phyloP scores from a whole-genome alignment of 306 rosid species.

The Lathyrus aphaca region DNA sequence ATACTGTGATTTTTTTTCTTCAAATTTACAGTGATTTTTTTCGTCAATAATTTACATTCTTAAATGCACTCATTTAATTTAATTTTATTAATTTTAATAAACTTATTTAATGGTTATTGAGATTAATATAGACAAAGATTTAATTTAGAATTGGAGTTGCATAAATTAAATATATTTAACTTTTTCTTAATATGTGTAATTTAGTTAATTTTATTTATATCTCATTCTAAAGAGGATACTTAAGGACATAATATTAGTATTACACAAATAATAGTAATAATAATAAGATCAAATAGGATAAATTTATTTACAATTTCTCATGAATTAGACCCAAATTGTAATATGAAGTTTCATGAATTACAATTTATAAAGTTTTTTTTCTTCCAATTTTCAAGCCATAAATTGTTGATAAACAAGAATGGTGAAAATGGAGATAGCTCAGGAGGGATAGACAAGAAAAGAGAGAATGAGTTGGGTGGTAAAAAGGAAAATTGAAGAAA shows the following conservation, averaged over 20 bases:
- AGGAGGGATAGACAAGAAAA: conserved; percentile 99
- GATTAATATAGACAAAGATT: not conserved
- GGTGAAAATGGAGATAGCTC: conserved; percentile 66
- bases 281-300: not conserved
- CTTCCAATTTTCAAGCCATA: conserved; percentile 22
- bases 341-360: conserved; percentile 30
- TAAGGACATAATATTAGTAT: conserved; percentile 30
- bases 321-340: conserved; percentile 16
- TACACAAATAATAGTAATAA: not conserved
- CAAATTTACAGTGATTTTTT: too few species aligned
- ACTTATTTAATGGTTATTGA: not conserved
- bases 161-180: not conserved
- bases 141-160: not conserved
- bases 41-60: too few species aligned
- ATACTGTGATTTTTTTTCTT: too few species aligned
- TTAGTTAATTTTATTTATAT: not conserved
- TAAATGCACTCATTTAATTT: not conserved
- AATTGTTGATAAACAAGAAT: conserved; percentile 29
- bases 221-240: not conserved
- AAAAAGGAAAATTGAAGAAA: conserved; percentile 33
- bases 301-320: too few species aligned
- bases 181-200: not conserved
- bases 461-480: conserved; percentile 74
- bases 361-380: not conserved
- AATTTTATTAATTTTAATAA: not conserved